Percentiles rank a stretch among this genome's conserved stretches.
Conservation (phyloP, 805 yeast species). For the Debaryomyces maramus region DNA sequence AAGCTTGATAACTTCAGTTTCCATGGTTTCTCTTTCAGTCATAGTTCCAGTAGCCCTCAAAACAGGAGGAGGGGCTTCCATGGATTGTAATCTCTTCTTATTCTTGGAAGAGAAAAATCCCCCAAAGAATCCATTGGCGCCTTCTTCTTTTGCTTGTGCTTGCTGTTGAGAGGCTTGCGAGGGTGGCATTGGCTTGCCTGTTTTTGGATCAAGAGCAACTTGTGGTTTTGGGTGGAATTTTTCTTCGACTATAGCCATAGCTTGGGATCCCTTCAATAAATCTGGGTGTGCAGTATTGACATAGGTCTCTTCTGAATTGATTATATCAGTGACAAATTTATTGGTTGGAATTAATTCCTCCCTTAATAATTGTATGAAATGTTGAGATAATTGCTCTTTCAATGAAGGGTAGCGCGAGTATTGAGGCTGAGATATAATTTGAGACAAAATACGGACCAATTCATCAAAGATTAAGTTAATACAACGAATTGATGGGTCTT, state of each 20-base stretch:
- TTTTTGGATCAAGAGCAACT: conserved; percentile 80
- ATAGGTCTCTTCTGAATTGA: conserved; percentile 85
- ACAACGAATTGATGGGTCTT: conserved; percentile 89
- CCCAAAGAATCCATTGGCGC: conserved; percentile 82
- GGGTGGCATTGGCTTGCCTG: conserved; percentile 75
- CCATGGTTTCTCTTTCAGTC: conserved; percentile 95
- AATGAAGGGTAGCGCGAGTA: conserved; percentile 88
- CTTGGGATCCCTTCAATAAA: conserved; percentile 89
- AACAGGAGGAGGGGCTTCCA: conserved; percentile 97
- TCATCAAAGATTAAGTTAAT: conserved; percentile 91
- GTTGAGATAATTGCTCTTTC: conserved; percentile 80
- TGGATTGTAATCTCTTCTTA: conserved; percentile 88
- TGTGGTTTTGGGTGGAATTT: conserved; percentile 76
- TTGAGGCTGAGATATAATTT: conserved; percentile 76
- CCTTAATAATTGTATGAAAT: conserved; percentile 77
- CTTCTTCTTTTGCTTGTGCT: conserved; percentile 44
- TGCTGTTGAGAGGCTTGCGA: conserved; percentile 37
- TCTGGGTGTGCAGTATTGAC: conserved; percentile 98
- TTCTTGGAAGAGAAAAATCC: conserved; percentile 91
- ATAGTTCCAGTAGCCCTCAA: conserved; percentile 88
- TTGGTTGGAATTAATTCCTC: conserved; percentile 82
- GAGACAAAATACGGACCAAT: conserved; percentile 84
- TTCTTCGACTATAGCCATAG: conserved; percentile 90
- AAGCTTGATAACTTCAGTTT: conserved; percentile 94
- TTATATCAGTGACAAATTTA: conserved; percentile 78